Evolutionary conservation across 176 grass and related monocot species (phyloP), one percentile per base, ranked within the genome.

Genomic region (Paspalum notatum): DNA sequence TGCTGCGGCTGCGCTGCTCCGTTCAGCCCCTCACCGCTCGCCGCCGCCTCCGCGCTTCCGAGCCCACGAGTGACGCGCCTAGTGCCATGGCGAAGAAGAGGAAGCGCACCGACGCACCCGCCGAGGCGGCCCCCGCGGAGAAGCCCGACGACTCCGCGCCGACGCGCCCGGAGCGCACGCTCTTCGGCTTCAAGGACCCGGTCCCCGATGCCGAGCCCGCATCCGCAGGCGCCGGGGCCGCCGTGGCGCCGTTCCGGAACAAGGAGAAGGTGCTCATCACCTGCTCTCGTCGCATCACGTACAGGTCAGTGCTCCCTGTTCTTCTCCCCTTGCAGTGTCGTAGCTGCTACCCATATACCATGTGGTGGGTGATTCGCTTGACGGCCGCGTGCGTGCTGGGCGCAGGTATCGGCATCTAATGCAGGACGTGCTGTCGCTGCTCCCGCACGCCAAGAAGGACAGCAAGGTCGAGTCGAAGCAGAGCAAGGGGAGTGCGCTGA

Each of bases 401-500:
- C 64, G 74, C 42, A 95, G 96, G 82, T 99, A 95, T 69, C 88
- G 90, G 26, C 92, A 95, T 84, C 66, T 95, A 66, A 99, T 99
- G 96, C 85, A 84, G 68, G 92, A 93, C 58, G 6, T 99, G 25
- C 82, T 93, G 40, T 93, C 90, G 8, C 72, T 98, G 44, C 80
- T 99, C 46, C 92, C 96, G 24, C 96, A 95, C 56, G 83, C 83
- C 37, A 99, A 99, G 84, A 99, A 95, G 78, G 96, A 99, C 74
- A 99, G 90, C 86, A 99, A 99, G 86, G 55, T 99, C 1, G 96
- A 95, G 76, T 95, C 92, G 1, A 95, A 93, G 83, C 84, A 95
- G 86, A 99, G 90, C 78, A 99, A 95, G 85, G 92, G 88, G 0
- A 62, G 32, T 26, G 84, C 93, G 18, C 90, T 99, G 1, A 93